Percentiles rank a stretch among this genome's conserved stretches.
Conservation (phyloP, 2,329 filamentous ascomycete genomes). For the Colletotrichum navitas region DNA sequence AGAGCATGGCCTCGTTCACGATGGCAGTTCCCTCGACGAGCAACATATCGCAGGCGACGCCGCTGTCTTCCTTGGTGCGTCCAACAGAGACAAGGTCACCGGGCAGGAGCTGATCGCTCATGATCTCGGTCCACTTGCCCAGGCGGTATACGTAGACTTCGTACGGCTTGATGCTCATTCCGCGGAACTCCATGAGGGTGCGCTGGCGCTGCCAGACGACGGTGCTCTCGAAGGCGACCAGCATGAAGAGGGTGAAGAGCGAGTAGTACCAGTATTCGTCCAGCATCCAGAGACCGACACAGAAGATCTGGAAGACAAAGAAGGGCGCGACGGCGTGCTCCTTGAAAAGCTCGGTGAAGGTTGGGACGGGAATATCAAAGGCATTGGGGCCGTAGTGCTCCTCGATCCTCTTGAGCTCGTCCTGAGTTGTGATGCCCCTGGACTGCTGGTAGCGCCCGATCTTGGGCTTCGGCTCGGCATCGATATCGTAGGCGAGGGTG, state of each 20-base stretch:
- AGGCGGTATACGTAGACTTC: conserved; percentile 91
- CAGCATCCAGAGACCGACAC: conserved; percentile 97
- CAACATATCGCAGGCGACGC: conserved; percentile 97
- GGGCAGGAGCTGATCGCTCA: conserved; percentile 91
- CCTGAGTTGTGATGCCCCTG: conserved; percentile 77
- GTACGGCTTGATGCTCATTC: conserved; percentile 99
- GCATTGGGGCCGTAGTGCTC: conserved; percentile 96
- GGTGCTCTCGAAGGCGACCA: conserved; percentile 96
- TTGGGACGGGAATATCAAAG: conserved; percentile 97
- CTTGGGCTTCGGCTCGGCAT: conserved; percentile 84
- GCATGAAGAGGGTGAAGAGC: conserved; percentile 98
- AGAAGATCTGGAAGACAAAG: conserved; percentile 99
- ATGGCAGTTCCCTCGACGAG: conserved; percentile 95
- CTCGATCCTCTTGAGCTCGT: conserved; percentile 83
- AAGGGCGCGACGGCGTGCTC: conserved; percentile 99
- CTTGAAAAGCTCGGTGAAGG: conserved; percentile 95
- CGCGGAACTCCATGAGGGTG: conserved; percentile 94
- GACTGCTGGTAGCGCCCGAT: conserved; percentile 84
- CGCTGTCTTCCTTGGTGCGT: conserved; percentile 95
- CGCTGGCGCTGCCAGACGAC: conserved; percentile 99
- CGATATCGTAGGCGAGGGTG: conserved; percentile 85
- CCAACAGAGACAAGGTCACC: conserved; percentile 94
- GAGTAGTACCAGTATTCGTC: conserved; percentile 99
- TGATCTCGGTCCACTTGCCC: conserved; percentile 88
- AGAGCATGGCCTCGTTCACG: conserved; percentile 99